Conservation (phyloP, 352 stramenopile species). For the Phytophthora idaei region DNA sequence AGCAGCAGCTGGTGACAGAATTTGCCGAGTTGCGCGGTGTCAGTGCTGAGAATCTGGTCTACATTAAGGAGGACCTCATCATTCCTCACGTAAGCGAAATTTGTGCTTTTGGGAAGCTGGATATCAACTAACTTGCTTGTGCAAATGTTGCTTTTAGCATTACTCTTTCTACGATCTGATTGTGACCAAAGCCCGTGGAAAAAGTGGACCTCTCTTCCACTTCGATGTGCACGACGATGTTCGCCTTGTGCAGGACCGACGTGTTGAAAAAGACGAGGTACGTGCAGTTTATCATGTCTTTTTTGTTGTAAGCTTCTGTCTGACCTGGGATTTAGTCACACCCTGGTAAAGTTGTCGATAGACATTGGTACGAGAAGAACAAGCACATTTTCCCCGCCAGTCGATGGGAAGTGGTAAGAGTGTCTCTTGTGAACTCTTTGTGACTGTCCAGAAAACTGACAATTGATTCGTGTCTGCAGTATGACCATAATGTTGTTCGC, state of each 20-base stretch:
- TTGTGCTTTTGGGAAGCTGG: background rate
- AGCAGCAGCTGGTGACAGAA: slow-evolving; percentile 90
- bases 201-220: slow-evolving; percentile 97
- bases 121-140: slow-evolving; percentile 16
- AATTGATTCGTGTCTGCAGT: slow-evolving; percentile 42
- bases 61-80: slow-evolving; percentile 99
- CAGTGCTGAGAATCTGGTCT: slow-evolving; percentile 94
- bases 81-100: slow-evolving; percentile 87
- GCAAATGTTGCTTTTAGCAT: slow-evolving; percentile 54
- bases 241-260: slow-evolving; percentile 90
- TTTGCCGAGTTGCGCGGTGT: slow-evolving; percentile 94
- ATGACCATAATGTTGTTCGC: slow-evolving; percentile 75
- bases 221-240: slow-evolving; percentile 97
- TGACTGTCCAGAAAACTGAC: slow-evolving; percentile 3
- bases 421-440: background rate
- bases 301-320: background rate
- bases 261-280: slow-evolving; percentile 97
- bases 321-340: slow-evolving; percentile 75
- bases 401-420: slow-evolving; percentile 95
- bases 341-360: slow-evolving; percentile 97
- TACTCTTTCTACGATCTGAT: slow-evolving; percentile 99
- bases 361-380: slow-evolving; percentile 98
- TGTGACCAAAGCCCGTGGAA: slow-evolving; percentile 96
- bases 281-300: background rate
- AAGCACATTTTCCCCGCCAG: slow-evolving; percentile 99